phyloP scores from a whole-genome alignment of 108 stramenopile genomes.

The Nitzschia palea region DNA sequence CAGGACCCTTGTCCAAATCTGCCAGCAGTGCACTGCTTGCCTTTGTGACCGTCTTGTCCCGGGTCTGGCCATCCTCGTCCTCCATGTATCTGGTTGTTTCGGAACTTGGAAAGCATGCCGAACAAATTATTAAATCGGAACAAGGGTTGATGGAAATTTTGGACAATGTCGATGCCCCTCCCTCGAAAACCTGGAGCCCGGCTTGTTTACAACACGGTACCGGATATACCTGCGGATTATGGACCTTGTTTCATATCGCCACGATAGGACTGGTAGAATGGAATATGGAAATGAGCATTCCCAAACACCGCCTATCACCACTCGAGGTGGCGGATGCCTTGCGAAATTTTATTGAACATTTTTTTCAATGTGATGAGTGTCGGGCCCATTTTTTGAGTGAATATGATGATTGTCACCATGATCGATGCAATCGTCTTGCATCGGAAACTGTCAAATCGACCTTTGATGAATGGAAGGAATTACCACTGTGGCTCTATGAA shows the following conservation, averaged over 20 bases:
- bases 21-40: slow-evolving; percentile 1
- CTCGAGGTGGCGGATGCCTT: slow-evolving; percentile 48
- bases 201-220: slow-evolving; percentile 38
- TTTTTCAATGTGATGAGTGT: slow-evolving; percentile 48
- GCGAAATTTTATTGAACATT: slow-evolving; percentile 42
- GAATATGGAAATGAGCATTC: slow-evolving; percentile 50
- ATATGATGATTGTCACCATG: slow-evolving; percentile 31
- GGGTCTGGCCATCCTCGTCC: slow-evolving; percentile 17
- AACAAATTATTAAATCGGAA: slow-evolving; percentile 8
- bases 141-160: slow-evolving; percentile 21
- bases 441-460: slow-evolving; percentile 28
- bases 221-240: slow-evolving; percentile 66
- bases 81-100: slow-evolving; percentile 6
- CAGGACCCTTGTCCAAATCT: slow-evolving; percentile 8
- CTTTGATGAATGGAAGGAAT: slow-evolving; percentile 34
- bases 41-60: slow-evolving; percentile 22
- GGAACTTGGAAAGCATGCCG: neutral
- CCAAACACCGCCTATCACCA: slow-evolving; percentile 41
- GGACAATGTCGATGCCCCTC: slow-evolving; percentile 6
- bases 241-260: slow-evolving; percentile 72
- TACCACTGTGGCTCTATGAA: slow-evolving; percentile 49
- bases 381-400: slow-evolving; percentile 22
- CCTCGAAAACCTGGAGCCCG: slow-evolving; percentile 26
- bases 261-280: slow-evolving; percentile 66
- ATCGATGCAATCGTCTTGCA: slow-evolving; percentile 39